Evolutionary conservation across 192 early-diverging fungal genomes (phyloP), one percentile per base, ranked within the genome.

Genomic region (Spinellus fusiger): DNA sequence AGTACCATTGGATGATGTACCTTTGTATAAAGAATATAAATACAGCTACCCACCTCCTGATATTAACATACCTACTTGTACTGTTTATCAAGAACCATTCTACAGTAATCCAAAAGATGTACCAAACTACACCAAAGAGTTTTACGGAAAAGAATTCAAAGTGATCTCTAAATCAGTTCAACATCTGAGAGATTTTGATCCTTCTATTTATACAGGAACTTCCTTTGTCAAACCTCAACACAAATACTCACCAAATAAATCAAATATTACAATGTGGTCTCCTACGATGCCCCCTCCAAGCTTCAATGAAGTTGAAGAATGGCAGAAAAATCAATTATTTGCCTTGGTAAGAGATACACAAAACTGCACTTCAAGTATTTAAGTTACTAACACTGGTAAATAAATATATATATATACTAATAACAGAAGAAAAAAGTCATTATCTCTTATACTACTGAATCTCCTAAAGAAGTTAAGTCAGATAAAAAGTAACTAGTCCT

Each of bases 111-210:
- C 79, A 3, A 47, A 26, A 0, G 90, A 92, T 70, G 84, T 79
- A 7, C 83, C 87, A 0, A 50, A 49, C 1, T 65, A 62, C 12
- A 60, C 73, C 5, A 80, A 73, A 22, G 71, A 73, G 1, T 89
- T 82, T 77, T 77, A 81, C 3, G 85, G 80, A n/a, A 74, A 77
- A 34, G 80, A 82, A 50, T 86, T 84, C 35, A 70, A 70, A 40
- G 35, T 88, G 13, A 6, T 26, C 23, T 60, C 58, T 12, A 53
- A 54, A 18, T 44, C 27, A 32, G 28, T 54, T 9, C 35, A 47
- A 29, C 51, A 35, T 27, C 37, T 67, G 5, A 61, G 61, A 26
- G 51, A 52, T 8, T 67, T 61, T 37, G 49, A 61, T 29, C 28
- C 61, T 27, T 51, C 20, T 10, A 1, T 25, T 3, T 3, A 27